Conservation (phyloP, 306 rosid genomes). For the Citrullus colocynthis region DNA sequence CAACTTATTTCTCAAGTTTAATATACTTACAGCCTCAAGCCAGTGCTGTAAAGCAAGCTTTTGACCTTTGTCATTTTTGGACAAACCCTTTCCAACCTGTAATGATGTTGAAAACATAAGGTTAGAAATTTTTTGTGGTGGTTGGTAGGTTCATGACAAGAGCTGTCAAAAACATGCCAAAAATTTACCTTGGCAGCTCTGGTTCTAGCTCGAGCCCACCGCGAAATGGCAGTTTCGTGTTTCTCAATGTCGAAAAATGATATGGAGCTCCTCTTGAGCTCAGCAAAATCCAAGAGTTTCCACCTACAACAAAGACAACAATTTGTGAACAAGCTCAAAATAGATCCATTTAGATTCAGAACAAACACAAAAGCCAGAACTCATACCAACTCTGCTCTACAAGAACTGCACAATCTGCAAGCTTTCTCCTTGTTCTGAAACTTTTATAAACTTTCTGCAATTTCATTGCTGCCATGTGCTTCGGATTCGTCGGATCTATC, state of each 20-base stretch:
- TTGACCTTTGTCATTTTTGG: constrained; percentile 26
- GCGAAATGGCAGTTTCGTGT: constrained; percentile 14
- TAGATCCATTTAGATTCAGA: not conserved
- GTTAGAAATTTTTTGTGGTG: not conserved
- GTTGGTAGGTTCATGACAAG: not conserved
- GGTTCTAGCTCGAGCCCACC: constrained; percentile 18
- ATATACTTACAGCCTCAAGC: constrained; percentile 35
- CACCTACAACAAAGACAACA: constrained; percentile 3
- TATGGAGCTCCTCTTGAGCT: constrained; percentile 16
- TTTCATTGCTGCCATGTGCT: constrained; percentile 26
- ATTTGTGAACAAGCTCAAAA: not conserved
- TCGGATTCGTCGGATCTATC: not conserved
- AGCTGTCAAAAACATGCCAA: not conserved
- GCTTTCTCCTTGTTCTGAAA: constrained; percentile 23
- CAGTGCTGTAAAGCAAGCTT: constrained; percentile 37
- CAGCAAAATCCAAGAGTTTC: constrained; percentile 15
- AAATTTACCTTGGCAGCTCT: constrained; percentile 14
- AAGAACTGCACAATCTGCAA: constrained; percentile 31
- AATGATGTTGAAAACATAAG: not conserved
- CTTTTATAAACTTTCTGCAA: constrained; percentile 37
- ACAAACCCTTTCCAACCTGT: constrained; percentile 33
- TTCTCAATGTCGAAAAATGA: constrained; percentile 14
- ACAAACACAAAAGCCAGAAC: not conserved
- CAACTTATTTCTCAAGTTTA: not conserved
- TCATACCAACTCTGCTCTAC: constrained; percentile 27